These are phyloP conservation scores for Leccinum arenicola DNA, from an alignment of 768 basidiomycete species.

Conservation along the genomic window DNA sequence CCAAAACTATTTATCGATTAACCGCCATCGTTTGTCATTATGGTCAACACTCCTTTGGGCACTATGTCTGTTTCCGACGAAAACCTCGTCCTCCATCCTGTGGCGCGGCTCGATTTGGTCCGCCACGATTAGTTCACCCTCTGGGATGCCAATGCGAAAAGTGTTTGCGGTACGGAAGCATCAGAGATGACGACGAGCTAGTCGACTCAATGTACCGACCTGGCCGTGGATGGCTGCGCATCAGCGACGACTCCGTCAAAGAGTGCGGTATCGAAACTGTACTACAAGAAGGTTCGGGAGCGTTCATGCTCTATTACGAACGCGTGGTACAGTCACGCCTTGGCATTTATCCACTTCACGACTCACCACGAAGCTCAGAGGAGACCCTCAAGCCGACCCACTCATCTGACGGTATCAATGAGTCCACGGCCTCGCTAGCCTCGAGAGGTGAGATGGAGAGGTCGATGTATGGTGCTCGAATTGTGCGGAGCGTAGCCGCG, in stretches of 20 bases:
- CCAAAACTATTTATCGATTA: constrained; percentile 82
- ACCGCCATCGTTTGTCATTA: constrained; percentile 88
- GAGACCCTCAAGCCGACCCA: constrained; percentile 60
- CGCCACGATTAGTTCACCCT: constrained; percentile 40
- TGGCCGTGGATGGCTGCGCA: constrained; percentile 79
- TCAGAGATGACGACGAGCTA: constrained; percentile 54
- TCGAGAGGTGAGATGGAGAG: constrained; percentile 18
- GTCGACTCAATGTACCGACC: constrained; percentile 32
- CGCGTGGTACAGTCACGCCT: constrained; percentile 44
- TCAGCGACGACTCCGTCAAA: constrained; percentile 80
- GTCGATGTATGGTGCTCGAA: constrained; percentile 41
- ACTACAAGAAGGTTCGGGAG: constrained; percentile 66
- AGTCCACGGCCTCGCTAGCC: constrained; percentile 47
- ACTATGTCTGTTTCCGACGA: constrained; percentile 89
- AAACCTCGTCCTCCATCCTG: constrained; percentile 57
- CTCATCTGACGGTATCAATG: constrained; percentile 37
- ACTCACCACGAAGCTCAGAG: constrained; percentile 51
- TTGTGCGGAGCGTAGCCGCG: constrained; percentile 56
- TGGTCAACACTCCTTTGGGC: constrained; percentile 90
- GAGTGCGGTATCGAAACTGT: constrained; percentile 76
- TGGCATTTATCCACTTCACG: constrained; percentile 32
- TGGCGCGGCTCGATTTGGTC: constrained; percentile 38
- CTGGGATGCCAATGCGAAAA: constrained; percentile 46
- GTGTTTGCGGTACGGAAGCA: constrained; percentile 48
- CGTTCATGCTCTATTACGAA: constrained; percentile 96